Evolutionary conservation across 2,329 filamentous ascomycete species (phyloP).

Genomic region (Ophiostoma angusticollis): DNA sequence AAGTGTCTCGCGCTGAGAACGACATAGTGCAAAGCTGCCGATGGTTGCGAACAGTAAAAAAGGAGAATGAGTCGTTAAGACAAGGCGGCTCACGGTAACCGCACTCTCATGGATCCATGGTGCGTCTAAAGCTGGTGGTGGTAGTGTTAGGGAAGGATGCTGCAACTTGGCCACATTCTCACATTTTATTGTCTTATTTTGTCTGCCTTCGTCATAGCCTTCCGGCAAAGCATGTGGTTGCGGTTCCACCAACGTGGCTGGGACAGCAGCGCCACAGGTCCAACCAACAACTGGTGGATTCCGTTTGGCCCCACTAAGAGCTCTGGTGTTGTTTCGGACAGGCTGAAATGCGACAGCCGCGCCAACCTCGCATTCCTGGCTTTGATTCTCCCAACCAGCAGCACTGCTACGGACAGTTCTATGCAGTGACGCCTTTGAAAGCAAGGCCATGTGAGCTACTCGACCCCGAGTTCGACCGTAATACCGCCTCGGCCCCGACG

Average conservation of each 20-base stretch:
- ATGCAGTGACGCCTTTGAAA: too few species aligned
- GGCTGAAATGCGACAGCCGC: too few species aligned
- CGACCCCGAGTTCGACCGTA: too few species aligned
- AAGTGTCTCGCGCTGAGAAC: slow-evolving; percentile 23
- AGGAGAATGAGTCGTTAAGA: neutral
- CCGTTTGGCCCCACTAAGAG: too few species aligned
- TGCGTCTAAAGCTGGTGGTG: neutral
- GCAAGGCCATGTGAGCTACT: too few species aligned
- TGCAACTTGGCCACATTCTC: slow-evolving; percentile 6
- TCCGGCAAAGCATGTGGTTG: slow-evolving; percentile 5
- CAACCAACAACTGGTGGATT: neutral
- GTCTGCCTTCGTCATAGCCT: neutral
- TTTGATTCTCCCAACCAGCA: too few species aligned
- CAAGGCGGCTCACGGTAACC: slow-evolving; percentile 7
- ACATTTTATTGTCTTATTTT: too few species aligned
- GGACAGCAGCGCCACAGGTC: neutral
- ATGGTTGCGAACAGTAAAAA: neutral
- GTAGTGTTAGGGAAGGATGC: neutral
- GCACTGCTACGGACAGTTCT: too few species aligned
- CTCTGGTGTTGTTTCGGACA: neutral
- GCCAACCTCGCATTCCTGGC: too few species aligned
- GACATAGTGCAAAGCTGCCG: slow-evolving; percentile 21
- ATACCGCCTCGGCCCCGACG: too few species aligned
- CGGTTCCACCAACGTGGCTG: neutral
- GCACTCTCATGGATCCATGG: slow-evolving; percentile 6